phyloP scores from a whole-genome alignment of 306 rosid species.

The Neltuma alba region DNA sequence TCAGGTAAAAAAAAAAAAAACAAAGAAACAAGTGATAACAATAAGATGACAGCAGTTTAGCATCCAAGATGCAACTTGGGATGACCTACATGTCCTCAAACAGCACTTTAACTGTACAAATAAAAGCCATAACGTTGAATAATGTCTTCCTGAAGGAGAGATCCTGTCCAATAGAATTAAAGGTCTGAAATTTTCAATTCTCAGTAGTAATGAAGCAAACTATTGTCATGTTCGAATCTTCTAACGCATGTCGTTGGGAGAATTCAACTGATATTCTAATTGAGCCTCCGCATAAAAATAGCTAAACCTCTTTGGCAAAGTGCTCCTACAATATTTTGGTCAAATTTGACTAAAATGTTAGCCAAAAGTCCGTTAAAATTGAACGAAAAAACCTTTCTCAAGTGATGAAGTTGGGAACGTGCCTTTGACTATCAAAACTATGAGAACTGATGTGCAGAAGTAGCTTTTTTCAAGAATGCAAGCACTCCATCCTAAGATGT shows the following conservation, averaged over 20 bases:
- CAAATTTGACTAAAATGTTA: constrained; percentile 32
- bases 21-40: not conserved
- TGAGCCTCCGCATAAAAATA: not conserved
- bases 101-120: constrained; percentile 69
- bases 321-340: constrained; percentile 25
- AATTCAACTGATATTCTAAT: constrained; percentile 21
- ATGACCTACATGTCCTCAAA: constrained; percentile 60
- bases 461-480: not conserved
- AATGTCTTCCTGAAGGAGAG: constrained; percentile 45
- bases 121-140: constrained; percentile 50
- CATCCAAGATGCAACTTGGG: not conserved
- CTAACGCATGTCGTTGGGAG: not conserved
- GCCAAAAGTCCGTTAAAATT: constrained; percentile 27
- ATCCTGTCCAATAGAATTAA: constrained; percentile 45
- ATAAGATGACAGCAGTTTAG: not conserved
- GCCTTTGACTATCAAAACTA: constrained; percentile 36
- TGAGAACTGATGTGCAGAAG: constrained; percentile 29
- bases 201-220: constrained; percentile 39
- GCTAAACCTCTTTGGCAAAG: not conserved
- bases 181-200: constrained; percentile 52
- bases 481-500: constrained; percentile 43
- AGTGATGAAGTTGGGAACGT: constrained; percentile 31
- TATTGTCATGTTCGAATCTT: constrained; percentile 19
- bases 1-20: too few species aligned
- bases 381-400: constrained; percentile 25